Conservation (phyloP, 2,329 filamentous ascomycete species). For the Stachybotrys echinatus region DNA sequence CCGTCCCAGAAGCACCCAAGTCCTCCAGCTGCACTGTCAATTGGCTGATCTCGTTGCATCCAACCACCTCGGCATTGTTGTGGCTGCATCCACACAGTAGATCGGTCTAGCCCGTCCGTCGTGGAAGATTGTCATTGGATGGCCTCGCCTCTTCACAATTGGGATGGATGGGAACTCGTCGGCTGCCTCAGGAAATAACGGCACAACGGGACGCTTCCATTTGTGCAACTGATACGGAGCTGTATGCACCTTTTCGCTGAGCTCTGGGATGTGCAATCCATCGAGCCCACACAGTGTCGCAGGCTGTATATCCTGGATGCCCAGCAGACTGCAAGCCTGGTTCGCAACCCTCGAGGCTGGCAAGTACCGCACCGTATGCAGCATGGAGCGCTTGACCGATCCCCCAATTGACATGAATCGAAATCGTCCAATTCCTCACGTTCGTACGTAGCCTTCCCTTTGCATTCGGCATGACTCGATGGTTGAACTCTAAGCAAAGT, state of each 20-base stretch:
- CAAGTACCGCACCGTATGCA: too few relatives aligned
- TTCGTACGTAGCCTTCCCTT: too few relatives aligned
- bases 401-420: too few relatives aligned
- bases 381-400: too few relatives aligned
- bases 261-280: constrained; percentile 9
- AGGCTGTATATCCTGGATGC: background rate
- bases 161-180: too few relatives aligned
- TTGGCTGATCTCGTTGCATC: background rate
- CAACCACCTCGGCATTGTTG: background rate
- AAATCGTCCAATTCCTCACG: too few relatives aligned
- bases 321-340: too few relatives aligned
- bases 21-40: background rate
- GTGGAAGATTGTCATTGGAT: constrained; percentile 26
- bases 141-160: too few relatives aligned
- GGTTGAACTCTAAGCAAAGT: too few relatives aligned
- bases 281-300: background rate
- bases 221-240: background rate
- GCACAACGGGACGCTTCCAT: background rate
- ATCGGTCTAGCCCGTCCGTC: constrained; percentile 11
- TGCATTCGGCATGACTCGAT: too few relatives aligned
- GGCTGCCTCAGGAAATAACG: too few relatives aligned
- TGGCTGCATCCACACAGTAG: background rate
- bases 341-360: too few relatives aligned
- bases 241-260: background rate
- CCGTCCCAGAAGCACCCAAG: background rate